Evolutionary conservation across 306 rosid genomes (phyloP).

Genomic region (Casuarina cunninghamiana): DNA sequence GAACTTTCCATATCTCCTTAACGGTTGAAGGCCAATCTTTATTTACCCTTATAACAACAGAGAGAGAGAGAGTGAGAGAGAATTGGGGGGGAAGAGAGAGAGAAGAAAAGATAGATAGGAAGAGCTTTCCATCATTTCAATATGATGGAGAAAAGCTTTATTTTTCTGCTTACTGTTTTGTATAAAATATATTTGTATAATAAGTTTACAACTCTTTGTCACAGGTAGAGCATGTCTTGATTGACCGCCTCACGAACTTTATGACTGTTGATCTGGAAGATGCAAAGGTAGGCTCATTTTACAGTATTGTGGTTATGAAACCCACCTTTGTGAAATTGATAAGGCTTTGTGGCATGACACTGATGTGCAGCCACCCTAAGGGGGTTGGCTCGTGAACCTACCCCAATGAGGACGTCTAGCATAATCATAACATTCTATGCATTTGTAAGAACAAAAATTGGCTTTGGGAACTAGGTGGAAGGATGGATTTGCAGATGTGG

Average conservation of each 20-base stretch:
- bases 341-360: too few species aligned
- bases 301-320: neutral
- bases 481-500: too few species aligned
- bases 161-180: neutral
- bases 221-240: constrained; percentile 92
- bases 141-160: neutral
- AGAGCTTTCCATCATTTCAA: neutral
- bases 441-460: too few species aligned
- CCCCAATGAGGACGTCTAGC: too few species aligned
- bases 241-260: constrained; percentile 76
- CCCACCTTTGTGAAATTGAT: neutral
- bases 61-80: too few species aligned
- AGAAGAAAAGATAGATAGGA: neutral
- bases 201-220: constrained; percentile 30
- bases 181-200: constrained; percentile 1
- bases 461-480: too few species aligned
- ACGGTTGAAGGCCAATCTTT: neutral
- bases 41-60: neutral
- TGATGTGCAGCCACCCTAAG: too few species aligned
- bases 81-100: neutral
- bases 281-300: constrained; percentile 55
- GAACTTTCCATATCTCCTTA: neutral
- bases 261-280: constrained; percentile 77
- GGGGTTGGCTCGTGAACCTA: too few species aligned
- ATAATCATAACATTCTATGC: too few species aligned